phyloP scores from a whole-genome alignment of 1,284 basidiomycete species.

The Cutaneotrichosporon sp. region DNA sequence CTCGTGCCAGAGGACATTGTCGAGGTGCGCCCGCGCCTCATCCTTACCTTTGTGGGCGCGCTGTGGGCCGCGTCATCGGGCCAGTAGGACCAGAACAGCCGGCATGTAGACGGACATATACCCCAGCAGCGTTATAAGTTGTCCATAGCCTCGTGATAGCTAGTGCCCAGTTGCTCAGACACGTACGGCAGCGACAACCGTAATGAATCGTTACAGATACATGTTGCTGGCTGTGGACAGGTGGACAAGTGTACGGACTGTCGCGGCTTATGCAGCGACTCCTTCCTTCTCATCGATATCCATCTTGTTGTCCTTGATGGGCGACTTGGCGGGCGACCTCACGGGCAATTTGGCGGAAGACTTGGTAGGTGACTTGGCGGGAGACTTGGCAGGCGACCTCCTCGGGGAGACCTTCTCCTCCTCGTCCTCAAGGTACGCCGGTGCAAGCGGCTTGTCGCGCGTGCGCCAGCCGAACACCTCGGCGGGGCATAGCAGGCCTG shows the following conservation, averaged over 20 bases:
- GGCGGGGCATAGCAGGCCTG: constrained; percentile 7
- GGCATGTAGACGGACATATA: neutral
- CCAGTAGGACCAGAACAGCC: constrained; percentile 15
- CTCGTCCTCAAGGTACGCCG: constrained; percentile 6
- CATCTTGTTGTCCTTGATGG: neutral
- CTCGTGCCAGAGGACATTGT: constrained; percentile 94
- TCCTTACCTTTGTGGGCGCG: constrained; percentile 61
- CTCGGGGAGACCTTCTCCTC: neutral
- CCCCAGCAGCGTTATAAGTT: neutral
- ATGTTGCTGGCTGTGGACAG: neutral
- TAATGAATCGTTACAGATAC: constrained; percentile 6
- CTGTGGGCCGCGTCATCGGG: constrained; percentile 46
- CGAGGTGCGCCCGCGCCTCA: constrained; percentile 76
- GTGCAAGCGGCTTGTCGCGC: constrained; percentile 6
- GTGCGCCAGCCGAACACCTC: constrained; percentile 15
- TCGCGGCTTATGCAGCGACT: neutral
- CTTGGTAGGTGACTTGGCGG: neutral
- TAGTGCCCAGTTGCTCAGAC: neutral
- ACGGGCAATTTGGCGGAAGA: too few species aligned
- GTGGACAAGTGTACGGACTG: too few species aligned
- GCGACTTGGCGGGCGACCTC: constrained; percentile 1
- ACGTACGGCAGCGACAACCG: constrained; percentile 16
- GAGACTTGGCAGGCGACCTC: neutral
- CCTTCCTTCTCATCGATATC: neutral
- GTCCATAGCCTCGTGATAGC: too few species aligned